Evolutionary conservation across 1,284 basidiomycete species (phyloP), one percentile per base, ranked within the genome.

Genomic region (Ganoderma meredithae): DNA sequence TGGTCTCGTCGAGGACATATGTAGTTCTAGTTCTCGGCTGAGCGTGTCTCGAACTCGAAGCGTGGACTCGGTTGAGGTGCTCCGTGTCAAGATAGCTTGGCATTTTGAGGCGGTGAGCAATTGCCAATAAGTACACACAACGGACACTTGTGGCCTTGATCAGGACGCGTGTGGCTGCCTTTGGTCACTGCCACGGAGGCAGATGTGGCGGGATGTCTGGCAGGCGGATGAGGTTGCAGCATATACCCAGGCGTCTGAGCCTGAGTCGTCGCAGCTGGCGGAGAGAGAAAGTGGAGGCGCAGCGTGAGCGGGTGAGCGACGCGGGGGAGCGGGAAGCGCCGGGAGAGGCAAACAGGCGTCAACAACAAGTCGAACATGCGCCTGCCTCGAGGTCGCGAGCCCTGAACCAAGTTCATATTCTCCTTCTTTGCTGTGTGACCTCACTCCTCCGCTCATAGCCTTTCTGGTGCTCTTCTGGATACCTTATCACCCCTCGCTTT

Each of bases 271-370:
- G 39, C n/a, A 40, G 58, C 8, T 13, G 19, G 22, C 15, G 10
- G 7, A n/a, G 6, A 19, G 33, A 8, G 8, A n/a, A n/a, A 8
- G 4, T 2, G 22, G 44, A n/a, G 44, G 44, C n/a, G 44, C 7
- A 8, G n/a, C 41, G 55, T 3, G 27, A 31, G 27, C n/a, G n/a
- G n/a, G 27, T 31, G 27, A 31, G 27, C 27, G 2, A 31, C 27
- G 27, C 27, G 27, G 27, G 8, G 83, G 27, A 83, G 25, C 82
- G 91, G 66, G 47, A 62, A 39, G 44, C 44, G 44, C 61, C 19
- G 33, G 52, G 52, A 65, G 59, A 63, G 67, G 59, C 69, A 72
- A 72, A 72, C 55, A 72, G 69, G 60, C 60, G 67, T 70, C 71
- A 72, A 72, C 71, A 72, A 55, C 64, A 69, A 72, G 67, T 66